A percentile compares a stretch with the other conserved stretches of the same genome.
Conservation (phyloP, 163 green algal genomes). For the Coccomyxa subellipsoidea region DNA sequence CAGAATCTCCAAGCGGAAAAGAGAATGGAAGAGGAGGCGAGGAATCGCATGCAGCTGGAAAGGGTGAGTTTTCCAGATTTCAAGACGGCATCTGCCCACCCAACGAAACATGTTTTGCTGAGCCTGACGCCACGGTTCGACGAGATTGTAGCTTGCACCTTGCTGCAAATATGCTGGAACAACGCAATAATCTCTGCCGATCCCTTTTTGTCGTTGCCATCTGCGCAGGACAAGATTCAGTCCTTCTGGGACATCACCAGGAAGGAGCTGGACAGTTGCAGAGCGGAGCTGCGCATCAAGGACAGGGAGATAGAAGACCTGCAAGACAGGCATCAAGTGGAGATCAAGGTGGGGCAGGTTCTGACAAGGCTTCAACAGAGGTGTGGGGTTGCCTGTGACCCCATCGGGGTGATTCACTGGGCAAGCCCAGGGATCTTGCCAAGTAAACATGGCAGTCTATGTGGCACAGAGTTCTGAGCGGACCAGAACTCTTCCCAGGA, state of each 20-base stretch:
- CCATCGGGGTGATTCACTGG: no score
- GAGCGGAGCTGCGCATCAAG: slow-evolving; percentile 79
- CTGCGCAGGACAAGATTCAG: slow-evolving; percentile 86
- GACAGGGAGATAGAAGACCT: slow-evolving; percentile 86
- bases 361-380: no score
- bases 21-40: slow-evolving; percentile 82
- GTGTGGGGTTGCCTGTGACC: no score
- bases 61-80: slow-evolving; percentile 40
- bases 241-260: slow-evolving; percentile 91
- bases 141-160: background rate
- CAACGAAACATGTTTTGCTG: background rate
- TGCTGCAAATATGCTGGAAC: background rate
- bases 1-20: slow-evolving; percentile 78
- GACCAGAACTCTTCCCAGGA: no score
- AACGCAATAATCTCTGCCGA: no score
- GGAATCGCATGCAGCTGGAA: slow-evolving; percentile 92
- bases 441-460: no score
- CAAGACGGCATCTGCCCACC: background rate
- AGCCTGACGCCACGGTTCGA: background rate
- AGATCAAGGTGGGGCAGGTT: slow-evolving; percentile 82
- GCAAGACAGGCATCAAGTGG: slow-evolving; percentile 82
- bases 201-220: background rate
- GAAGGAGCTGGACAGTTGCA: slow-evolving; percentile 78
- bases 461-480: no score
- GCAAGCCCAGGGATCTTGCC: no score